These are phyloP conservation scores for Lachnellula cervina DNA, from an alignment of 2,329 filamentous ascomycete genomes.

Conservation along the genomic window DNA sequence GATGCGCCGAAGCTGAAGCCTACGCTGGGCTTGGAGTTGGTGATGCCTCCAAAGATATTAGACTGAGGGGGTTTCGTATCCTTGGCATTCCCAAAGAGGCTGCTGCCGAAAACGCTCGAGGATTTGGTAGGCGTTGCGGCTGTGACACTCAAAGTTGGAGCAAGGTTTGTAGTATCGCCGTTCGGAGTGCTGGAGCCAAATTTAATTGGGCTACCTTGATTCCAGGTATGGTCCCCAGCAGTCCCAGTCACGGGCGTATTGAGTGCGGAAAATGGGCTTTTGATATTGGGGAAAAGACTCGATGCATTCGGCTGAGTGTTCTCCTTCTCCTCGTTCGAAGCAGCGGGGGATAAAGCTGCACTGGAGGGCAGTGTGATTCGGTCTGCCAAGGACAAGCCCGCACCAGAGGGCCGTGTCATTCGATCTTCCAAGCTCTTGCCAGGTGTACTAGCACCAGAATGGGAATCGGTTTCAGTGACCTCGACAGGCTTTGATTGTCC, in stretches of 20 bases:
- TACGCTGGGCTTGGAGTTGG: conserved; percentile 12
- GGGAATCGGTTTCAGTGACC: conserved; percentile 32
- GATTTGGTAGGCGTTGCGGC: conserved; percentile 20
- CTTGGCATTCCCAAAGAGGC: conserved; percentile 11
- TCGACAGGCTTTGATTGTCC: conserved; percentile 18
- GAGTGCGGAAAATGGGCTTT: conserved; percentile 18
- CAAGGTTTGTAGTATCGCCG: conserved; percentile 1
- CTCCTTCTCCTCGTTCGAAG: conserved; percentile 26
- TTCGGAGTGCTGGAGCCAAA: conserved; percentile 31
- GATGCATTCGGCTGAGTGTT: conserved; percentile 28
- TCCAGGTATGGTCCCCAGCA: conserved; percentile 44
- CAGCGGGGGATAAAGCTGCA: conserved; percentile 38
- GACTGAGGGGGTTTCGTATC: conserved; percentile 3
- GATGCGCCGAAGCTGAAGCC: conserved; percentile 24
- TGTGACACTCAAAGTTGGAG: conserved; percentile 17
- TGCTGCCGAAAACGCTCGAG: conserved; percentile 6
- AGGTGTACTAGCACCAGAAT: conserved; percentile 34
- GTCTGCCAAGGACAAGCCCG: conserved; percentile 23
- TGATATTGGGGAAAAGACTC: conserved; percentile 14
- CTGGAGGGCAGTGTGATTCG: too few species aligned
- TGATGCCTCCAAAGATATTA: conserved; percentile 17
- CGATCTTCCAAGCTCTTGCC: conserved; percentile 46
- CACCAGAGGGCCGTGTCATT: not conserved
- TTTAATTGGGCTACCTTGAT: conserved; percentile 43
- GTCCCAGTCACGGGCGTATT: conserved; percentile 12